Evolutionary conservation across 306 rosid species (phyloP), one percentile per base, ranked within the genome.

Genomic region (Ochetophila trinervis): DNA sequence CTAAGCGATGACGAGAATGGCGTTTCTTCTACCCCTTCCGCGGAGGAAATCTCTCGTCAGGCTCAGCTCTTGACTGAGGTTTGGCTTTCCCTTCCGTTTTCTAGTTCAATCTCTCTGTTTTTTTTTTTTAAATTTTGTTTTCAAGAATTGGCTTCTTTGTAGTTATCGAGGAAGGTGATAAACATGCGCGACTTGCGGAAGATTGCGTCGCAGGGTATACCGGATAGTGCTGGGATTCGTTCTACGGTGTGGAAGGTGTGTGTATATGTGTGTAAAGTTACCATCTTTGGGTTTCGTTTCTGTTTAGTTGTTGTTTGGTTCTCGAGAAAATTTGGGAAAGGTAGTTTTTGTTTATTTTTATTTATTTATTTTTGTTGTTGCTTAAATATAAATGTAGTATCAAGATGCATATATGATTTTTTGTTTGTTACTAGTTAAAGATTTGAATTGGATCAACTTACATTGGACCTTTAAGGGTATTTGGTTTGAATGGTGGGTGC

Each of bases 191-290:
- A 88, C 20, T 48, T 94, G 79, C 75, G 95, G 62, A 82, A 74
- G 78, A 76, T 86, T 71, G 84, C 97, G 4, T 85, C 89, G 66
- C 96, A 90, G 82, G 99, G 99, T 54, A 76, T 94, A 18, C 92
- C 97, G 35, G 99, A 94, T 72, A 85, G 90, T 57, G 81, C 91
- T 65, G 96, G 99, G 53, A 83, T 94, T 63, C 99, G 99, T 60
- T 83, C 97, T 48, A 85, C 95, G 0, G 95, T 85, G 44, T 94
- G 99, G 99, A 94, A 94, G 97, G 99, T 86, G 49, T 13, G 62
- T 17, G 0, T 56, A 22, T 59, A 52, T 1, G 12, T 44, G 44
- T 10, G 12, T 59, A 27, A 30, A 13, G 23, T 5, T 23, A 32
- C 16, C 17, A 16, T 57, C 0, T 44, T 42, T 6, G 34, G 35